phyloP scores from a whole-genome alignment of 1,284 basidiomycete genomes.

The Agaricales sp. region DNA sequence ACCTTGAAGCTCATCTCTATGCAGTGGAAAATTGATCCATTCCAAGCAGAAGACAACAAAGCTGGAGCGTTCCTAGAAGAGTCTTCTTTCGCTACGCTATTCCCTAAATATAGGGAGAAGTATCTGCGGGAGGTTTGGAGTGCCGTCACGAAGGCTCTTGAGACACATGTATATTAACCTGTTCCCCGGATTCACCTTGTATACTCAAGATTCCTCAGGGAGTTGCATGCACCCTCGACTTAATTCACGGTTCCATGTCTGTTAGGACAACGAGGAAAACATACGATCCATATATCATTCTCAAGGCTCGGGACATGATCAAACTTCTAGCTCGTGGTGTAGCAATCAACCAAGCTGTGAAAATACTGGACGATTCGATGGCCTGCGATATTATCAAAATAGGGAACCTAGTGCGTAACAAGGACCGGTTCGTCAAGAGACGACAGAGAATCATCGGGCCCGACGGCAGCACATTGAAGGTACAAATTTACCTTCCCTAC shows the following conservation, averaged over 20 bases:
- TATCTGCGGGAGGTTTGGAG: conserved; percentile 95
- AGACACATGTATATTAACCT: conserved; percentile 52
- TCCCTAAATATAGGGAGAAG: conserved; percentile 97
- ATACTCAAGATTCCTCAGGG: conserved; percentile 37
- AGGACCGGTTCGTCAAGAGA: conserved; percentile 95
- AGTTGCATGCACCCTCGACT: conserved; percentile 85
- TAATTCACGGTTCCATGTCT: conserved; percentile 96
- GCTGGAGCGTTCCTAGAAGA: conserved; percentile 86
- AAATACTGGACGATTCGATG: conserved; percentile 83
- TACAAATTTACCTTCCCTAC: conserved; percentile 20
- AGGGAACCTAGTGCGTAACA: conserved; percentile 89
- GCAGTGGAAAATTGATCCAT: conserved; percentile 88
- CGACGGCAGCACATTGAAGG: conserved; percentile 94
- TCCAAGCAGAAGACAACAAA: conserved; percentile 69
- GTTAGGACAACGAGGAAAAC: conserved; percentile 96
- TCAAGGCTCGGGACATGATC: conserved; percentile 94
- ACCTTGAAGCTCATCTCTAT: conserved; percentile 4
- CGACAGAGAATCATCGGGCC: conserved; percentile 96
- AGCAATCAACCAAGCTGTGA: conserved; percentile 74
- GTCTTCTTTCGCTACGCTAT: conserved; percentile 95
- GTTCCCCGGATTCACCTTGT: background rate
- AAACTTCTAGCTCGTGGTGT: conserved; percentile 94
- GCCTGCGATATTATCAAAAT: conserved; percentile 99
- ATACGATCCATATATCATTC: conserved; percentile 91
- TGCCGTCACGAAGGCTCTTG: conserved; percentile 81